phyloP scores from a whole-genome alignment of 192 early-diverging fungal species.

The Lobulomyces angularis region DNA sequence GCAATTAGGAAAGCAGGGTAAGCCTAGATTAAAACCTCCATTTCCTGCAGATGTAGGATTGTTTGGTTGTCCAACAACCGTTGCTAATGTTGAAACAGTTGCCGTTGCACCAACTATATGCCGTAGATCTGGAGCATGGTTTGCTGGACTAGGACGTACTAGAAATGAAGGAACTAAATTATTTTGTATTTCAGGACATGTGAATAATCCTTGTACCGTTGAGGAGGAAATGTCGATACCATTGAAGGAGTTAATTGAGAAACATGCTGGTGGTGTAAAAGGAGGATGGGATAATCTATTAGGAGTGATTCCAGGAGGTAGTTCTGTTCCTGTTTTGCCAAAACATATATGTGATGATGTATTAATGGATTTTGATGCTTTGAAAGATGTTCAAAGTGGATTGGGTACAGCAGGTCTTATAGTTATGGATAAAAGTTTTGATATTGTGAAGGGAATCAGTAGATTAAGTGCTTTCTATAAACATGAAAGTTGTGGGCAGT shows the following conservation, averaged over 20 bases:
- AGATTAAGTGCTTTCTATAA: conserved; percentile 87
- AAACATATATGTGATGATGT: conserved; percentile 78
- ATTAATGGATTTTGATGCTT: conserved; percentile 97
- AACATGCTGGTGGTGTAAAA: conserved; percentile 90
- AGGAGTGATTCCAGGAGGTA: conserved; percentile 94
- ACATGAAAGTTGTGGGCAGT: conserved; percentile 98
- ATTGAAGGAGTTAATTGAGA: conserved; percentile 80
- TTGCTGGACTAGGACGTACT: conserved; percentile 83
- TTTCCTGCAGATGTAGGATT: conserved; percentile 98
- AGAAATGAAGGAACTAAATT: conserved; percentile 93
- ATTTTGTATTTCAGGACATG: conserved; percentile 95
- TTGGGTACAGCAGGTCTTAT: conserved; percentile 94
- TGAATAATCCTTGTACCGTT: conserved; percentile 94
- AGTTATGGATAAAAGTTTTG: conserved; percentile 97
- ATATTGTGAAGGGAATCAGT: conserved; percentile 86
- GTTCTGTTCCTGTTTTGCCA: conserved; percentile 81
- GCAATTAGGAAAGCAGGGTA: conserved; percentile 86
- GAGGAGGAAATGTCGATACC: conserved; percentile 99
- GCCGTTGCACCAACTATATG: conserved; percentile 93
- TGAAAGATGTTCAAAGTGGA: conserved; percentile 85
- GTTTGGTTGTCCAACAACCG: conserved; percentile 98
- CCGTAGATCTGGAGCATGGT: conserved; percentile 83
- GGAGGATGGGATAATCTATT: conserved; percentile 98
- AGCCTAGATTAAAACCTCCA: conserved; percentile 96
- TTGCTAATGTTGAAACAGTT: conserved; percentile 99